Base-by-base conservation (phyloP, 768 basidiomycete species). In the Peribolospora baueri region DNA sequence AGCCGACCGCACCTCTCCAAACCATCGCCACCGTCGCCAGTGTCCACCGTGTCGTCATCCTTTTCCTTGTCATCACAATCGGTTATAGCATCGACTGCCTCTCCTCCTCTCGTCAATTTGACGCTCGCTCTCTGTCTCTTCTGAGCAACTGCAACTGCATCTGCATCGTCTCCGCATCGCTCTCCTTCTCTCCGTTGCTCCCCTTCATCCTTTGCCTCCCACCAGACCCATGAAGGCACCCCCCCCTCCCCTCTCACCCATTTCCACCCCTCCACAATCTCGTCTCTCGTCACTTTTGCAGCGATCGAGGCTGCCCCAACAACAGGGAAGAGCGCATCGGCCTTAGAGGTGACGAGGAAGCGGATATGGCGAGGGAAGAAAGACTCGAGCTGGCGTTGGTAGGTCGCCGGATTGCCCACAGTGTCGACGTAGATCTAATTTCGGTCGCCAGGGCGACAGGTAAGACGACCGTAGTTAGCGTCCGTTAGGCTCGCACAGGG, bases 221-320 rank as follows among this genome's bases (percentile, higher is more conserved):
- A 46, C 52, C 51, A 42, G 46, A 13, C 58, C 59, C 25, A 54
- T 77, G 59, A 80, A 90, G 7, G 72, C 63, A 91, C 91, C 95
- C 3, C 74, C 73, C 57, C 88, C 81, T 14, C 95, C 72, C 67
- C 86, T 87, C 5, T 81, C 78, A 63, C 95, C 91, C 25, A 25
- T 25, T 25, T 64, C 91, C 91, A 97, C 3, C 74, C 73, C 57
- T 90, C 81, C 14, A 95, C 72, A 67, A 86, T 87, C 5, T 81
- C 78, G 63, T 97, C 91, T 55, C 91, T 73, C 0, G 90, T 95
- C 38, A 91, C 88, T 68, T 98, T 98, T 2, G 93, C 93, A 3
- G 87, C 87, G n/a, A 97, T 85, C 65, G 84, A 87, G 2, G 91
- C 93, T 5, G 93, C 93, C 25, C 86, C 82, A 57, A 98, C 93